Evolutionary conservation across 371 early-diverging fungal genomes (phyloP), one percentile per base, ranked within the genome.

Genomic region (Coemansia linderi): DNA sequence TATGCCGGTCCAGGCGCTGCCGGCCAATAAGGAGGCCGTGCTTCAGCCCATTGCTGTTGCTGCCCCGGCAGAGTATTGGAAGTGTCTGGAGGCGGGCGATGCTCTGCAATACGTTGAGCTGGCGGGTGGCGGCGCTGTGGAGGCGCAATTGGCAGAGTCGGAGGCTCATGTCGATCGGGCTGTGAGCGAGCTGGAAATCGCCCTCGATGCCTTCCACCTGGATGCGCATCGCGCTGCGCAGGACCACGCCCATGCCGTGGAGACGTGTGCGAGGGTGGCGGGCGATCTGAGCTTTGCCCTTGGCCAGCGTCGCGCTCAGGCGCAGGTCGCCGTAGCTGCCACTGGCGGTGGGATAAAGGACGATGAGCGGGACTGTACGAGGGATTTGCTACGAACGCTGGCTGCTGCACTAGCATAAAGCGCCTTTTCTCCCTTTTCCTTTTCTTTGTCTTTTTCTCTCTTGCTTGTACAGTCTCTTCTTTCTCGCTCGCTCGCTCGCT

Each of bases 181-280:
- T 3, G 54, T 57, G 37, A 12, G 27, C 12, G 77, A 76, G 33
- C 41, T 76, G 17, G 69, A 76, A 56, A 37, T 76, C 22, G 69
- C 56, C 41, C 73, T 76, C 36, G 77, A 76, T 39, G 65, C 77
- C 12, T 65, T 76, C 22, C 65, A 68, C 29, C 41, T 76, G 40
- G 73, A 73, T 37, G 69, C 73, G 69, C 77, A 76, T 29, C 59
- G 69, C 3, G 52, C 69, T 0, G 36, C 43, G 8, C 66, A 65
- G 48, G 36, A 33, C 19, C 69, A 68, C 36, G 33, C 19, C n/a
- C 27, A 38, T 24, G 77, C 73, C 13, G 27, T 12, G 12, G 41
- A 57, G 17, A 13, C 1, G 2, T 68, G 67, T 27, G 29, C 33
- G 1, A 3, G 13, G 1, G 19, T n/a, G 36, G 39, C 13, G 36